Evolutionary conservation across 2,329 filamentous ascomycete species (phyloP).

Genomic region (Dactylellina leptospora): DNA sequence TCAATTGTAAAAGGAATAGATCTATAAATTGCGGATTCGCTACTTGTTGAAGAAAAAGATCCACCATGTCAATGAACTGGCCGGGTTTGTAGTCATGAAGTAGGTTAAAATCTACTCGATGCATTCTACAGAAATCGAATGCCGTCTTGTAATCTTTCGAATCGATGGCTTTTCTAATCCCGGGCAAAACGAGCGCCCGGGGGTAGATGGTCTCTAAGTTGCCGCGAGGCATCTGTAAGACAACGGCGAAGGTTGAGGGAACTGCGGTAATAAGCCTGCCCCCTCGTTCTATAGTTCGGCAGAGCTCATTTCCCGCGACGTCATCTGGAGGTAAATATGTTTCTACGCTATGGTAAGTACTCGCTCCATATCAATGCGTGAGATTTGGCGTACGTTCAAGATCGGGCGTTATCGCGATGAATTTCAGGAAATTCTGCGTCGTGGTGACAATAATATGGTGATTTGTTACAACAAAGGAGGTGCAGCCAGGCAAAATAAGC

Average conservation of each 20-base stretch:
- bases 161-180: constrained; percentile 82
- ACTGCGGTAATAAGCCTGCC: constrained; percentile 87
- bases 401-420: constrained; percentile 76
- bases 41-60: constrained; percentile 82
- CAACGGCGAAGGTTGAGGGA: constrained; percentile 82
- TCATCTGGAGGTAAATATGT: constrained; percentile 86
- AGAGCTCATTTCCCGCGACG: constrained; percentile 89
- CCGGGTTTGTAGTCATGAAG: constrained; percentile 90
- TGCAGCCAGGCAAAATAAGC: constrained; percentile 83
- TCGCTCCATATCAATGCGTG: not conserved
- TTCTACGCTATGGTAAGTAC: constrained; percentile 63
- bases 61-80: constrained; percentile 80
- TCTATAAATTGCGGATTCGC: constrained; percentile 84
- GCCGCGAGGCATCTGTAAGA: constrained; percentile 93
- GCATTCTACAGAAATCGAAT: constrained; percentile 86
- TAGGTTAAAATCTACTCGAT: constrained; percentile 98
- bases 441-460: constrained; percentile 92
- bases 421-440: constrained; percentile 90
- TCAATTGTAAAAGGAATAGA: constrained; percentile 76
- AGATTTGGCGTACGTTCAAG: constrained; percentile 67
- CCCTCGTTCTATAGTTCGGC: constrained; percentile 88
- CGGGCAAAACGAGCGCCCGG: constrained; percentile 87
- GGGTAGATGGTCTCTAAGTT: constrained; percentile 96
- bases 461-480: constrained; percentile 83
- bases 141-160: constrained; percentile 81